phyloP scores from a whole-genome alignment of 2,329 filamentous ascomycete species.

The Leptographium lundbergii region DNA sequence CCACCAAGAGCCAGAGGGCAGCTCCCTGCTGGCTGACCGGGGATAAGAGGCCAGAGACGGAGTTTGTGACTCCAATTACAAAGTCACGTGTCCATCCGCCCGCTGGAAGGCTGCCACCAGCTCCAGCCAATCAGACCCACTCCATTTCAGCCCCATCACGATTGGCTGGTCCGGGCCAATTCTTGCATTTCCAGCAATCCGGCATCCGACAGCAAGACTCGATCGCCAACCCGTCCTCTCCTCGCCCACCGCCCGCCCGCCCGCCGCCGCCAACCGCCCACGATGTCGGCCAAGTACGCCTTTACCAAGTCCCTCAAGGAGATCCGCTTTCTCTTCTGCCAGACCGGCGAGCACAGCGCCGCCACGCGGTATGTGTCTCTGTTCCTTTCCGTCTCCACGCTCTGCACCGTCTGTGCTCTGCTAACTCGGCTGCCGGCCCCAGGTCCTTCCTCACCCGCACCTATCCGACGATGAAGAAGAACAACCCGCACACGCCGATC shows the following conservation, averaged over 20 bases:
- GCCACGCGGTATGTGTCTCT: slow-evolving; percentile 54
- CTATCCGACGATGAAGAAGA: slow-evolving; percentile 98
- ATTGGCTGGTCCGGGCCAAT: slow-evolving; percentile 4
- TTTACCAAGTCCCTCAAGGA: slow-evolving; percentile 86
- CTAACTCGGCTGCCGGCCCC: slow-evolving; percentile 3
- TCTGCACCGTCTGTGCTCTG: neutral
- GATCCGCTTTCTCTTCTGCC: slow-evolving; percentile 94
- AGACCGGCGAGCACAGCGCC: slow-evolving; percentile 82
- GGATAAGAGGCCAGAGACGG: too few species aligned
- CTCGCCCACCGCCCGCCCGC: neutral
- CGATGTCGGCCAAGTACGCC: slow-evolving; percentile 85
- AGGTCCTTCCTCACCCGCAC: slow-evolving; percentile 83
- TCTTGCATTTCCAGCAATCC: neutral
- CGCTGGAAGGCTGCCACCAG: neutral
- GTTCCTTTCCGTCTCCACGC: neutral
- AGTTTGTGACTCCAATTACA: too few species aligned
- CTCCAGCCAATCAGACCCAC: slow-evolving; percentile 6
- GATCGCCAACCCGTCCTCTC: neutral
- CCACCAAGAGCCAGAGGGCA: too few species aligned
- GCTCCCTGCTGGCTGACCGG: too few species aligned
- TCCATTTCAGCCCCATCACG: slow-evolving; percentile 5
- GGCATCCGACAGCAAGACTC: neutral
- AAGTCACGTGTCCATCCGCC: too few species aligned
- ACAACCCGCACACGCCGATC: slow-evolving; percentile 89
- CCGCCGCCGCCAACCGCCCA: slow-evolving; percentile 13